Conservation (phyloP, 2,329 filamentous ascomycete species). For the Phaeosphaeria sp. region DNA sequence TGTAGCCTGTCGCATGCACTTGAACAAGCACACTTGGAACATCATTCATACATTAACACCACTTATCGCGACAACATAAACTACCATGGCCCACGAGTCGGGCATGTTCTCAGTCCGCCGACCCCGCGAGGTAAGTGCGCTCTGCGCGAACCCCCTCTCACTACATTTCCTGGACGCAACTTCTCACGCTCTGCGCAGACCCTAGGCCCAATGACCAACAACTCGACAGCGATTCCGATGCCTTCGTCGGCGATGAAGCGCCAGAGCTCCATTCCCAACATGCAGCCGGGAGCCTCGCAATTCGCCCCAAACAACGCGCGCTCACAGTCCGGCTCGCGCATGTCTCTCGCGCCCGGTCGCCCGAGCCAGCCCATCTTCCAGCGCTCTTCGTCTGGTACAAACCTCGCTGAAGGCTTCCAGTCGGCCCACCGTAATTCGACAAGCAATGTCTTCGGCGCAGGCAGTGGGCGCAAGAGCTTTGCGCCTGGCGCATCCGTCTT, state of each 20-base stretch:
- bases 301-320: constrained; percentile 71
- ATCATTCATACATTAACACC: constrained; percentile 1
- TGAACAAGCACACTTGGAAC: constrained; percentile 1
- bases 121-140: constrained; percentile 77
- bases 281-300: constrained; percentile 53
- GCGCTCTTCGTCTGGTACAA: constrained; percentile 81
- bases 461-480: constrained; percentile 73
- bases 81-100: constrained; percentile 45
- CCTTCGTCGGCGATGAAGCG: constrained; percentile 94
- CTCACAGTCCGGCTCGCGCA: constrained; percentile 80
- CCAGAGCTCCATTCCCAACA: constrained; percentile 76
- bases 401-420: constrained; percentile 81
- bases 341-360: constrained; percentile 80
- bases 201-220: constrained; percentile 81
- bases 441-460: constrained; percentile 65
- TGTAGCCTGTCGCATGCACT: constrained; percentile 2
- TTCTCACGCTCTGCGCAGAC: constrained; percentile 64
- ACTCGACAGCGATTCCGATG: constrained; percentile 80
- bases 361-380: constrained; percentile 88
- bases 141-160: constrained; percentile 21
- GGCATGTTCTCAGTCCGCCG: constrained; percentile 91
- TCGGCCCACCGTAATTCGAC: constrained; percentile 86
- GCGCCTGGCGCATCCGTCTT: constrained; percentile 62
- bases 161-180: constrained; percentile 6
- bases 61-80: constrained; percentile 12